Evolutionary conservation across 2,329 filamentous ascomycete genomes (phyloP), one percentile per base, ranked within the genome.

Genomic region (Nemania abortiva): DNA sequence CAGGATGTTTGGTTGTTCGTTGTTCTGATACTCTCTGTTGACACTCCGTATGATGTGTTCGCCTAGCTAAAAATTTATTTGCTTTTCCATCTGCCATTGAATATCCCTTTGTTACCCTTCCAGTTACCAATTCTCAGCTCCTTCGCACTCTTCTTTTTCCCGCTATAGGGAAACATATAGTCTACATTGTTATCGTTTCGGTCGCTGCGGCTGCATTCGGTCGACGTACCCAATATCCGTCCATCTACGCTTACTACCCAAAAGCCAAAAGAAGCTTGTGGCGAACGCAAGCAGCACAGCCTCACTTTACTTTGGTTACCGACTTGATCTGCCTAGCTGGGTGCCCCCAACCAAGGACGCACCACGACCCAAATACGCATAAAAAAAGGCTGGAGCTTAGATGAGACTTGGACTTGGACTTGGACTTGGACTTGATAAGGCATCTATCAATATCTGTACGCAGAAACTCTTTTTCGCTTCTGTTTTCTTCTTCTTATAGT

Each of bases 231-330:
- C n/a, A n/a, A 34, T 34, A 34, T 9, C 31, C 9, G 9, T 9
- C 9, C 49, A 53, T 53, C 49, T 53, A 47, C 4, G 15, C 31
- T 5, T 47, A 47, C 15, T 6, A n/a, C 20, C n/a, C 29, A 34
- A 15, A 29, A n/a, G n/a, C n/a, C 20, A 53, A 53, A 39, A 54
- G 49, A 42, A 55, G 11, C 37, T 29, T 57, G 66, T 69, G 63
- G 66, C 66, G 42, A 69, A 54, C 18, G 20, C n/a, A 58, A 37
- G 37, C n/a, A 49, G 63, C 66, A 66, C 58, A 62, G 66, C 66
- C 66, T 66, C 63, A 59, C 27, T 59, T 54, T 27, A 20, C 50
- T n/a, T 15, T 24, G 15, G 22, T 54, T 62, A 50, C 47, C 15
- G 29, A 22, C 29, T 24, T 39, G 18, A 22, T 22, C 49, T 55